phyloP scores from a whole-genome alignment of 768 basidiomycete genomes.

The Xerocomellus dryophilus region DNA sequence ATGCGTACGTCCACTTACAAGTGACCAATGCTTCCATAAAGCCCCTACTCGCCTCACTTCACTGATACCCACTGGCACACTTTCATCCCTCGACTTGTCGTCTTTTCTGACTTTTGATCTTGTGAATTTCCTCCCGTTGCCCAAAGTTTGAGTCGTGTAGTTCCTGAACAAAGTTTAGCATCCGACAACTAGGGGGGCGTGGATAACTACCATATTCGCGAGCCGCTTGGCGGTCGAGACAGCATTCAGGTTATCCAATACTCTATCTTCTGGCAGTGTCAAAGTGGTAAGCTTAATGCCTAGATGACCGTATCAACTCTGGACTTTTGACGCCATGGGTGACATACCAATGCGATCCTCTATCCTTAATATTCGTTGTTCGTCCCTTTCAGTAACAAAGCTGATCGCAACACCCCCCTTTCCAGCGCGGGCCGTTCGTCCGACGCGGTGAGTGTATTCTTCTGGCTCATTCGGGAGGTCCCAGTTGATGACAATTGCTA shows the following conservation, averaged over 20 bases:
- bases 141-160: slow-evolving; percentile 89
- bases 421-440: slow-evolving; percentile 88
- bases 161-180: slow-evolving; percentile 46
- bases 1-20: not conserved
- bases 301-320: slow-evolving; percentile 27
- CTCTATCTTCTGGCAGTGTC: slow-evolving; percentile 71
- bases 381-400: slow-evolving; percentile 92
- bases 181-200: not conserved
- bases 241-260: slow-evolving; percentile 78
- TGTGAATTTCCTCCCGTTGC: slow-evolving; percentile 79
- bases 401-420: slow-evolving; percentile 87
- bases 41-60: not conserved
- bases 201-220: slow-evolving; percentile 78
- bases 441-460: slow-evolving; percentile 96
- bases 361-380: slow-evolving; percentile 75
- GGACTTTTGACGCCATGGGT: not conserved
- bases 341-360: slow-evolving; percentile 83
- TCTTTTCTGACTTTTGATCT: slow-evolving; percentile 47
- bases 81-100: slow-evolving; percentile 7
- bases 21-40: not conserved
- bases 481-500: slow-evolving; percentile 97
- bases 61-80: not conserved
- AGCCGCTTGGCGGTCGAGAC: slow-evolving; percentile 93
- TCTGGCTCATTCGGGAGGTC: slow-evolving; percentile 87
- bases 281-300: slow-evolving; percentile 77